phyloP scores from a whole-genome alignment of 495 filamentous ascomycete genomes.

The Penicillium turbatum region DNA sequence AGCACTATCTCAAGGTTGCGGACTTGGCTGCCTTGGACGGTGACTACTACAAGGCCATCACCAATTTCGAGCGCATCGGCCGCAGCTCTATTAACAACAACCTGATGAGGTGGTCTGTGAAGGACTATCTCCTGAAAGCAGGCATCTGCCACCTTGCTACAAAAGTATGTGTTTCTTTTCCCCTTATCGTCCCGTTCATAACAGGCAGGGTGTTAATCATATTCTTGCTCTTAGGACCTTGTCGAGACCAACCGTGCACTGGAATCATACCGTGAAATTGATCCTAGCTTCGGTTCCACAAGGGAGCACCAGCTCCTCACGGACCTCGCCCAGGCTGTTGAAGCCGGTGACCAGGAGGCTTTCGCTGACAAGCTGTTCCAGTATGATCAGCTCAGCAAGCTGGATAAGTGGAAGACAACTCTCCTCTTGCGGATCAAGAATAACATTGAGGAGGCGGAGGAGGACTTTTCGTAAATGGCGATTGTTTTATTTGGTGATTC shows the following conservation, averaged over 20 bases:
- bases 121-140: slow-evolving; percentile 89
- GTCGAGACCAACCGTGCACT: slow-evolving; percentile 73
- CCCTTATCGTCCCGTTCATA: neutral
- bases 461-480: slow-evolving; percentile 61
- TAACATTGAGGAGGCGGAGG: slow-evolving; percentile 68
- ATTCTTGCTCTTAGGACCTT: slow-evolving; percentile 47
- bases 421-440: slow-evolving; percentile 79
- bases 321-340: slow-evolving; percentile 67
- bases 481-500: slow-evolving; percentile 22
- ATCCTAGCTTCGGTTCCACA: slow-evolving; percentile 67
- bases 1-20: slow-evolving; percentile 81
- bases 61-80: slow-evolving; percentile 76
- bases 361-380: slow-evolving; percentile 84
- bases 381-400: slow-evolving; percentile 82
- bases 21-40: slow-evolving; percentile 76
- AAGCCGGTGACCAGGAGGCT: slow-evolving; percentile 67
- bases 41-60: slow-evolving; percentile 77
- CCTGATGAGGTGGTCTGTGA: slow-evolving; percentile 85
- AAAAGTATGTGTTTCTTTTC: slow-evolving; percentile 38
- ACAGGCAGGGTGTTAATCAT: neutral
- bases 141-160: slow-evolving; percentile 77
- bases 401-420: slow-evolving; percentile 95
- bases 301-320: slow-evolving; percentile 75
- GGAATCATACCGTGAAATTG: slow-evolving; percentile 75
- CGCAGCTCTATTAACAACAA: slow-evolving; percentile 67